Evolutionary conservation across 805 yeast genomes (phyloP).

Genomic region (Metschnikowia santaceciliae): DNA sequence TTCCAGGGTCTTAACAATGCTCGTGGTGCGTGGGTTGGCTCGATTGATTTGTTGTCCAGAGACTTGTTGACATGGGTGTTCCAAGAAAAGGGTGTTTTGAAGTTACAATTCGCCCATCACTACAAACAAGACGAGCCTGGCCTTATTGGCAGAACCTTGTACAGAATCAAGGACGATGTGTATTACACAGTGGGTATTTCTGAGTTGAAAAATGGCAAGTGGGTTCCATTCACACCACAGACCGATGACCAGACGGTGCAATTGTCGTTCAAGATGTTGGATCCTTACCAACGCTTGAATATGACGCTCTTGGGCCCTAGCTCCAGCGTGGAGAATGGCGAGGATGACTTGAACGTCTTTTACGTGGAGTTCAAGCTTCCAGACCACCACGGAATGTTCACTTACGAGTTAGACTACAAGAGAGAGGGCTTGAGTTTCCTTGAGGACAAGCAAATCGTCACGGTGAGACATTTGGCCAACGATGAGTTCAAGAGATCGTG

Average conservation of each 20-base stretch:
- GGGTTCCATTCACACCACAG: conserved; percentile 59
- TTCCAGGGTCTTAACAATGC: conserved; percentile 78
- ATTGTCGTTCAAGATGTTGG: conserved; percentile 82
- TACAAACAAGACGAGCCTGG: conserved; percentile 46
- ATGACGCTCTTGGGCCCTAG: conserved; percentile 43
- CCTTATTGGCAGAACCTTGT: conserved; percentile 32
- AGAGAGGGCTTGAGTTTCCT: conserved; percentile 73
- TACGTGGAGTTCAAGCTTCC: conserved; percentile 67
- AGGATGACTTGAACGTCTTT: conserved; percentile 47
- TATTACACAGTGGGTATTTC: conserved; percentile 50
- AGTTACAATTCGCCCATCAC: conserved; percentile 52
- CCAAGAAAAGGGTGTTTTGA: conserved; percentile 62
- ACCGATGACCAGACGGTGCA: conserved; percentile 57
- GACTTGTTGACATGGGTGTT: conserved; percentile 60
- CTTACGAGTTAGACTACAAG: conserved; percentile 73
- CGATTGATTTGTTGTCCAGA: conserved; percentile 45
- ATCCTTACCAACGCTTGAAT: conserved; percentile 86
- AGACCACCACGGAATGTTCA: conserved; percentile 96
- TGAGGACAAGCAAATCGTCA: conserved; percentile 61
- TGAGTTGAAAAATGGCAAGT: conserved; percentile 44
- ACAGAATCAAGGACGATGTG: conserved; percentile 74
- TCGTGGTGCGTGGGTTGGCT: conserved; percentile 80
- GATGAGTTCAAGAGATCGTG: conserved; percentile 92
- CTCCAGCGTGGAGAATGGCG: conserved; percentile 31
- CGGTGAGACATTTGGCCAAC: conserved; percentile 91